Base-by-base conservation (phyloP, 495 filamentous ascomycete genomes). In the Pseudoneurospora amorphoporcata region DNA sequence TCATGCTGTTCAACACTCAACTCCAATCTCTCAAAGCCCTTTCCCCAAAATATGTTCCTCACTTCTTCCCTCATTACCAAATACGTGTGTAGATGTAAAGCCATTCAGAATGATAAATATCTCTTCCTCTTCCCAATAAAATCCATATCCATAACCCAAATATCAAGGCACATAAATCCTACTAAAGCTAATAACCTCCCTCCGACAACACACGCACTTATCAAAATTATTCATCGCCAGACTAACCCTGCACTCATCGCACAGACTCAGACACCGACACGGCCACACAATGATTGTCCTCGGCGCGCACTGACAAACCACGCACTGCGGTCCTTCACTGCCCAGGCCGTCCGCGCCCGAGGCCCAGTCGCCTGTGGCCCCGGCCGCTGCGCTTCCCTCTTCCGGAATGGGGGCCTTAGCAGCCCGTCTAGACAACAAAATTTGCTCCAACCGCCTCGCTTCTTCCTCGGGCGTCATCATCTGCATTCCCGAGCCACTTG, bases 151-250 rank as follows among this genome's bases (percentile, higher is more conserved):
- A 32, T 68, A 35, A 69, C 29, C 38, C 38, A 39, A 39, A 3
- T 12, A 95, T 86, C 79, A 97, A 38, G 95, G 95, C 39, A 98
- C 94, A 87, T 91, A 99, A 76, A 99, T 87, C 75, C 94, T 87
- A 72, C 90, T 91, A 81, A 95, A 98, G 32, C 94, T 95, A 38
- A 88, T 88, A 35, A 97, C 92, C 73, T 95, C 91, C 73, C 91
- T 87, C 69, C 95, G 86, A 79, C 95, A 98, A 74, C 95, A 98
- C 29, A 98, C 94, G 75, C 95, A 99, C 76, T 91, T 95, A 58
- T 93, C 91, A 77, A 95, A 98, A 81, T 98, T 98, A 76, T 97
- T 97, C 92, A 96, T 92, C 8, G 95, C 95, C 39, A 99, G 86
- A 70, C 91, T 93, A 35, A 99, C 91, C 23, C 95, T 86, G 80